These are phyloP conservation scores for Botrytis byssoidea DNA, from an alignment of 2,329 filamentous ascomycete genomes.

Conservation along the genomic window DNA sequence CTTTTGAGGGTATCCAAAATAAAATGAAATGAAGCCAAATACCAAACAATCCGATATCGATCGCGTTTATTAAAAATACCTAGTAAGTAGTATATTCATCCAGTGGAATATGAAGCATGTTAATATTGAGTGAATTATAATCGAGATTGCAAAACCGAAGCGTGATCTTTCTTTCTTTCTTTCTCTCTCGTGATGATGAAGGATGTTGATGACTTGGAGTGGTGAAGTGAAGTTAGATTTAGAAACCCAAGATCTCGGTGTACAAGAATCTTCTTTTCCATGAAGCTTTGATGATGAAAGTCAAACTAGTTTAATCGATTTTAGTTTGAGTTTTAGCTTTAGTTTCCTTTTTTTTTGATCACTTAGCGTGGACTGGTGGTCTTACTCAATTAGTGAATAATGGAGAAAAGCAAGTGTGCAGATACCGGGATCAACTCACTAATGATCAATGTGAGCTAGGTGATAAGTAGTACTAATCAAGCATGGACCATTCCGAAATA, in stretches of 20 bases:
- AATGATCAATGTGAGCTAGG: neutral
- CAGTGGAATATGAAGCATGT: neutral
- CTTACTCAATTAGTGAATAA: slow-evolving; percentile 13
- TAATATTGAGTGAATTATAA: neutral
- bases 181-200: neutral
- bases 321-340: neutral
- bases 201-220: neutral
- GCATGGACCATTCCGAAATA: neutral
- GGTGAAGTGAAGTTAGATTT: neutral
- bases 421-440: neutral
- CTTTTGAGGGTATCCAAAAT: neutral
- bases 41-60: neutral
- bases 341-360: neutral
- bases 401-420: slow-evolving; percentile 20
- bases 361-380: neutral
- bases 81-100: neutral
- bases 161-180: fast-evolving
- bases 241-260: neutral
- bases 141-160: neutral
- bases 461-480: too few species aligned
- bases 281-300: slow-evolving; percentile 20
- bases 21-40: neutral
- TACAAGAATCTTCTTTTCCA: slow-evolving; percentile 17
- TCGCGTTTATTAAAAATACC: neutral
- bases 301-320: neutral